Percentiles rank a stretch among this genome's conserved stretches.
Evolutionary conservation across 2,329 filamentous ascomycete genomes (phyloP).

Genomic region (Penicillium verrucosum): DNA sequence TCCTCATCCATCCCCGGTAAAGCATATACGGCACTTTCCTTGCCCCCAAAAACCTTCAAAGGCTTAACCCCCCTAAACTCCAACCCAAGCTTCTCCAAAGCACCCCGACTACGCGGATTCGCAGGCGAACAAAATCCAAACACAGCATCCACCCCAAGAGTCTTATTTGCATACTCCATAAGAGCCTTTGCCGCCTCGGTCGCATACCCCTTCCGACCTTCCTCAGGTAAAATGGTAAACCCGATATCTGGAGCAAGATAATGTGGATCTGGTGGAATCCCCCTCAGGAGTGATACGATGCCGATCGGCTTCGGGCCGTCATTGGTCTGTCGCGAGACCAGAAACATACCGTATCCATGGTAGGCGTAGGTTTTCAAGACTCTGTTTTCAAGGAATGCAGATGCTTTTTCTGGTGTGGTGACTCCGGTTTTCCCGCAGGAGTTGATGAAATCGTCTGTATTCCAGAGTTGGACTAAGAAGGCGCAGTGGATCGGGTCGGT

Average conservation of each 20-base stretch:
- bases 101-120: conserved; percentile 18
- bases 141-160: conserved; percentile 15
- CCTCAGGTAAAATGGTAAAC: conserved; percentile 22
- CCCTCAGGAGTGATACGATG: conserved; percentile 18
- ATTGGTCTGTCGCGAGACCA: conserved; percentile 7
- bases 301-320: conserved; percentile 10
- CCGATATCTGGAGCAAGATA: conserved; percentile 25
- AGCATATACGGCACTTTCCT: conserved; percentile 18
- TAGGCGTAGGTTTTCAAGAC: conserved; percentile 5
- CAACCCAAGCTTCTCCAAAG: conserved; percentile 26
- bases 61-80: conserved; percentile 17
- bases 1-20: conserved; percentile 15
- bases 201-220: conserved; percentile 28
- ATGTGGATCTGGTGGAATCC: conserved; percentile 12
- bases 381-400: conserved; percentile 8
- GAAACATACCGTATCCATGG: conserved; percentile 9
- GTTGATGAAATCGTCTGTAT: conserved; percentile 18
- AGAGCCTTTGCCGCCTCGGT: conserved; percentile 22
- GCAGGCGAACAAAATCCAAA: conserved; percentile 22
- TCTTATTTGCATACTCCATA: conserved; percentile 15
- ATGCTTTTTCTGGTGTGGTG: conserved; percentile 8
- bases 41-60: conserved; percentile 17
- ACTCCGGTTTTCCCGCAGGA: conserved; percentile 12
- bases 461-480: conserved; percentile 20
- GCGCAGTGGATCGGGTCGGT: conserved; percentile 9